Conservation (phyloP, 2,329 filamentous ascomycete species). For the Fusarium decemcellulare region DNA sequence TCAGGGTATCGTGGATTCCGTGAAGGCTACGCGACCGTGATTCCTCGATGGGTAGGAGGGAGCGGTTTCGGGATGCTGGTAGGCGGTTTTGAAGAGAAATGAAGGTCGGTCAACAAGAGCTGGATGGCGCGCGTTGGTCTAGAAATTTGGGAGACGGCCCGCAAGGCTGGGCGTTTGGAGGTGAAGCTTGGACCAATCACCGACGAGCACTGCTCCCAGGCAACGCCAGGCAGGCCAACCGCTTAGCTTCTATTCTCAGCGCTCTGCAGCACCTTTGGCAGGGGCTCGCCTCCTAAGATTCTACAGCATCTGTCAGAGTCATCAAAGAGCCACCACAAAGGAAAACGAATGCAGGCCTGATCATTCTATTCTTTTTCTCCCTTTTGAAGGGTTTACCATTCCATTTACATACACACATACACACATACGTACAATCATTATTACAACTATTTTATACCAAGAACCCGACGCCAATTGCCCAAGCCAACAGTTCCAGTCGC, state of each 20-base stretch:
- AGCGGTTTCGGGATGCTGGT: conserved; percentile 16
- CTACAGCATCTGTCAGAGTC: neutral
- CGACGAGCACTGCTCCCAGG: conserved; percentile 23
- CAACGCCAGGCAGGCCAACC: conserved; percentile 33
- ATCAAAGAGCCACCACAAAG: conserved; percentile 1
- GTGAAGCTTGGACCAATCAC: conserved; percentile 54
- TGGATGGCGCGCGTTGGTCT: conserved; percentile 46
- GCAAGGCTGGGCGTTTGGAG: conserved; percentile 48
- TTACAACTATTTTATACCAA: conserved; percentile 20
- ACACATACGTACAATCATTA: conserved; percentile 21
- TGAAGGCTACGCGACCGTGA: conserved; percentile 2
- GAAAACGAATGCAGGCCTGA: neutral
- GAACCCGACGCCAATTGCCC: conserved; percentile 28
- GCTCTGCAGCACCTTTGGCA: no score
- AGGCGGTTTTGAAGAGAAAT: conserved; percentile 30
- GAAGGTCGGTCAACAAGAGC: conserved; percentile 37
- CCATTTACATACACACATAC: conserved; percentile 10
- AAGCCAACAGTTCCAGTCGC: conserved; percentile 15
- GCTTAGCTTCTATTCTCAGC: neutral
- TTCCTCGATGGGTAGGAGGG: neutral
- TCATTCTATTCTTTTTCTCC: conserved; percentile 30
- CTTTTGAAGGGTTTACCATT: conserved; percentile 8
- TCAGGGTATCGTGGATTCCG: conserved; percentile 17
- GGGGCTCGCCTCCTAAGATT: neutral
- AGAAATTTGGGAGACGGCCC: conserved; percentile 49